These are phyloP conservation scores for Lomentospora prolificans DNA, from an alignment of 2,329 filamentous ascomycete genomes.

Conservation along the genomic window DNA sequence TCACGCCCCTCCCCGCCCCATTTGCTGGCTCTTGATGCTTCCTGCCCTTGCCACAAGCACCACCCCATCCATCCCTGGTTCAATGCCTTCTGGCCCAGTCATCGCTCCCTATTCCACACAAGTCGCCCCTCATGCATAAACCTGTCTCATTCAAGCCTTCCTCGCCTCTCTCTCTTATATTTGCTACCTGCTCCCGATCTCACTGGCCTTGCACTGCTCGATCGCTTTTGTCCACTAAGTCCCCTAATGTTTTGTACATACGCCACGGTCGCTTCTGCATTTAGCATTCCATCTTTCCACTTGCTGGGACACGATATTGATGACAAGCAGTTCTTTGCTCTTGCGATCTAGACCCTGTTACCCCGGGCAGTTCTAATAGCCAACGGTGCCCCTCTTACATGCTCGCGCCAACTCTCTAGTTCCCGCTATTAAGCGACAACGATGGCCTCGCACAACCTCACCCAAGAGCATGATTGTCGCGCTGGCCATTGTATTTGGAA, in stretches of 20 bases:
- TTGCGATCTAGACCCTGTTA: too few species aligned
- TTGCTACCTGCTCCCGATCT: slow-evolving; percentile 2
- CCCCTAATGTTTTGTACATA: neutral
- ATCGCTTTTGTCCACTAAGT: neutral
- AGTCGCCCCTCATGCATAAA: slow-evolving; percentile 7
- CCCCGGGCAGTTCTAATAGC: neutral
- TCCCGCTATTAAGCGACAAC: neutral
- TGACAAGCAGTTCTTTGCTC: too few species aligned
- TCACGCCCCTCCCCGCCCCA: slow-evolving; percentile 1
- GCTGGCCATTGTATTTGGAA: neutral
- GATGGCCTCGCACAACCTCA: slow-evolving; percentile 1
- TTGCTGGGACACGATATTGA: neutral
- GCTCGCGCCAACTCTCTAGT: neutral
- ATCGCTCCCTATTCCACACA: slow-evolving; percentile 1
- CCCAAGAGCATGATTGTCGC: slow-evolving; percentile 1
- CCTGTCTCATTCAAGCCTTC: slow-evolving; percentile 6
- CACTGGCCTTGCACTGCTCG: neutral
- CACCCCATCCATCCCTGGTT: slow-evolving; percentile 4
- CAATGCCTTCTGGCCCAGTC: slow-evolving; percentile 4
- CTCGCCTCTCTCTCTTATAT: slow-evolving; percentile 6
- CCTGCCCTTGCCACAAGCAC: neutral
- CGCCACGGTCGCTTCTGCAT: neutral
- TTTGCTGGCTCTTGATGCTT: neutral
- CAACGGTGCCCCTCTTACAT: neutral
- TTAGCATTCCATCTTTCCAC: neutral